Evolutionary conservation across 306 rosid genomes (phyloP), one percentile per base, ranked within the genome.

Genomic region (Citrullus colocynthis): DNA sequence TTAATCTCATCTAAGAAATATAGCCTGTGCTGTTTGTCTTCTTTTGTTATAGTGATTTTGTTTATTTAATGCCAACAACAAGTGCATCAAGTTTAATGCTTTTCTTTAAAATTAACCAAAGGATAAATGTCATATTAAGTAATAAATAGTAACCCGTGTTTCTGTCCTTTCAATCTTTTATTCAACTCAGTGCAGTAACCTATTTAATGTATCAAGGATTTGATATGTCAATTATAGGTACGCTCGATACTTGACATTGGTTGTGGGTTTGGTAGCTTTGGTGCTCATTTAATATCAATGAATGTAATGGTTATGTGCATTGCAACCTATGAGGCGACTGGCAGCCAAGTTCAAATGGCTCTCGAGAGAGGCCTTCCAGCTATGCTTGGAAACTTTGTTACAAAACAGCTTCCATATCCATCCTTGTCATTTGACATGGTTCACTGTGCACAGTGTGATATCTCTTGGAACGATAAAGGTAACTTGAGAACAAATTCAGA

Each of bases 331-430:
- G 99, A 96, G 86, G 93, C 94, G 78, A 89, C 99, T 79, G 99
- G 99, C 65, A 93, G 99, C 86, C 99, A 96, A 85, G 99, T 96
- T 84, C 99, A 96, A 76, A 83, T 96, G 90, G 87, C 98, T 84
- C 98, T 96, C 73, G 99, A 96, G 89, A 89, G 99, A 85, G 99
- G 98, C 78, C 98, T 96, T 79, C 98, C 99, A 6, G 99, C 99
- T 51, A 87, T 96, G 87, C 88, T 96, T 80, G 99, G 94, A 34
- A 91, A 84, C 85, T 93, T 96, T 64, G 80, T 87, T 71, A 51
- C 89, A 64, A 86, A 88, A 82, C 96, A 92, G 88, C 97, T 96
- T 84, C 98, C 99, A 56, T 96, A 86, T 85, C 97, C 98, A 52
- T 89, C 99, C 24, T 81, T 93, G 84, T 93, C 97, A 61, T 96